Evolutionary conservation across 805 yeast genomes (phyloP).

Genomic region (Komagataella phaffii): DNA sequence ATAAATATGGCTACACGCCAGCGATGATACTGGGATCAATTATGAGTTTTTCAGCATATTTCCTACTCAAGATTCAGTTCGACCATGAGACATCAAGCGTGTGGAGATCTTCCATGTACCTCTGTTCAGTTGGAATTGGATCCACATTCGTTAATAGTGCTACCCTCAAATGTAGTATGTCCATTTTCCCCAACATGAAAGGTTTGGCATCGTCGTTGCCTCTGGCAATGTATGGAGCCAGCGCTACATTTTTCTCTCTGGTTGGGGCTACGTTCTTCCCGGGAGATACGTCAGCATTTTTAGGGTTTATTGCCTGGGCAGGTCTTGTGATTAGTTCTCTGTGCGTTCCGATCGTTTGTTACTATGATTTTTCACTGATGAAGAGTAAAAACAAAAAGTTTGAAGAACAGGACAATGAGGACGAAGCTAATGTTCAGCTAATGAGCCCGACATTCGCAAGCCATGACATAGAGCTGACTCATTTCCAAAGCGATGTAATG

Average conservation of each 20-base stretch:
- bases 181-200: constrained; percentile 40
- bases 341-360: constrained; percentile 23
- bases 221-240: constrained; percentile 59
- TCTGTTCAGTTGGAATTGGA: constrained; percentile 50
- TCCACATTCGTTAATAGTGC: constrained; percentile 54
- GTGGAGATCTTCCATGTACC: constrained; percentile 21
- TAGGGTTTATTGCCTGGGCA: constrained; percentile 30
- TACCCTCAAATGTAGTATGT: constrained; percentile 24
- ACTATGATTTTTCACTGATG: constrained; percentile 1
- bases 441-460: too few species aligned
- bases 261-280: constrained; percentile 38
- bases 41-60: constrained; percentile 1
- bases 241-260: constrained; percentile 55
- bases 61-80: too few species aligned
- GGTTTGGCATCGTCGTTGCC: constrained; percentile 73
- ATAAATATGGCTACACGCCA: constrained; percentile 40
- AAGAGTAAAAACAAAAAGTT: too few species aligned
- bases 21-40: constrained; percentile 39
- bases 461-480: too few species aligned
- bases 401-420: too few species aligned
- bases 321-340: constrained; percentile 25
- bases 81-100: too few species aligned
- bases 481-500: too few species aligned
- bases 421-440: too few species aligned
- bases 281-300: constrained; percentile 42